A percentile compares a stretch with the other conserved stretches of the same genome.
phyloP scores from a whole-genome alignment of 1,284 basidiomycete genomes.

The Puccinia horiana region DNA sequence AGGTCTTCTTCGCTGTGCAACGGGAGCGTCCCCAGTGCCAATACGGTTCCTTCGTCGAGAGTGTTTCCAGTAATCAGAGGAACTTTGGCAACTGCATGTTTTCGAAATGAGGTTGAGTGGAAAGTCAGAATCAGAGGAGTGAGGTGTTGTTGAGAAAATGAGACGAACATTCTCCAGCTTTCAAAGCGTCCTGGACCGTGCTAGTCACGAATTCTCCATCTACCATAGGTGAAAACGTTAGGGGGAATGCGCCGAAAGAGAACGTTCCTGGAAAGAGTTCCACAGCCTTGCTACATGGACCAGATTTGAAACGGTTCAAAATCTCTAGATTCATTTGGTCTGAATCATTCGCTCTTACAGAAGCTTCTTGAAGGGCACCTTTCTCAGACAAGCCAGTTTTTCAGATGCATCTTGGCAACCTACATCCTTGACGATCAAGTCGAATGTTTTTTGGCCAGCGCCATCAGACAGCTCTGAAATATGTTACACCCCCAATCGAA shows the following conservation, averaged over 20 bases:
- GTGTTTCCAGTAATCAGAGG: slow-evolving; percentile 21
- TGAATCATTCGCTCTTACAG: slow-evolving; percentile 6
- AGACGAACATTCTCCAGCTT: slow-evolving; percentile 41
- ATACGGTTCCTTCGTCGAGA: slow-evolving; percentile 41
- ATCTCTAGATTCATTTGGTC: background rate
- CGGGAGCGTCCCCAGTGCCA: slow-evolving; percentile 22
- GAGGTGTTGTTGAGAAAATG: background rate
- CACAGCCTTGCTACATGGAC: slow-evolving; percentile 4
- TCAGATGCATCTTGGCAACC: background rate
- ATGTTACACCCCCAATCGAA: background rate
- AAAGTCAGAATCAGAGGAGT: background rate
- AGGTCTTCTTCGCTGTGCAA: slow-evolving; percentile 30
- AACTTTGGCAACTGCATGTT: slow-evolving; percentile 26
- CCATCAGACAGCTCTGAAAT: slow-evolving; percentile 39
- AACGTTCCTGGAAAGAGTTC: slow-evolving; percentile 42
- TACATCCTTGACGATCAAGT: slow-evolving; percentile 22
- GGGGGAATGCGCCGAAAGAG: slow-evolving; percentile 27
- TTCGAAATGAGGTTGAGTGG: background rate
- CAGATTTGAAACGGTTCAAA: background rate
- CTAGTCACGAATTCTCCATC: slow-evolving; percentile 41
- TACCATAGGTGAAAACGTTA: slow-evolving; percentile 23
- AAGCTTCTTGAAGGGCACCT: slow-evolving; percentile 23
- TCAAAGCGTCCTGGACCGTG: slow-evolving; percentile 18
- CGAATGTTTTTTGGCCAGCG: slow-evolving; percentile 40
- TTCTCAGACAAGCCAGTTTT: slow-evolving; percentile 26